Base-by-base conservation (phyloP, 768 basidiomycete genomes). In the Crassisporium funariophilum region DNA sequence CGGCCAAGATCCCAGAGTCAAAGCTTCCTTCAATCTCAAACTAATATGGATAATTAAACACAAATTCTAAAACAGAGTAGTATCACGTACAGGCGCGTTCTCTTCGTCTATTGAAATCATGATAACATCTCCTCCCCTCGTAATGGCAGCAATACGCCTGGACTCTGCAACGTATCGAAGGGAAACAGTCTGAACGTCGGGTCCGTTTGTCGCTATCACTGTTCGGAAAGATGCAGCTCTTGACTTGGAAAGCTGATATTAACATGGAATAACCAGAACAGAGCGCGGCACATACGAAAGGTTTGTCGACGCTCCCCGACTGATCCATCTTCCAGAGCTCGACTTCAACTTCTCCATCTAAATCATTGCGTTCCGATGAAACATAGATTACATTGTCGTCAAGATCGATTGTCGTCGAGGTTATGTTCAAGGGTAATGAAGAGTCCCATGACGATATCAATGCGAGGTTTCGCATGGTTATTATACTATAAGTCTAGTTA, bases 1-100 rank as follows among this genome's bases (percentile, higher is more conserved):
- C 94, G 1, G 86, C 84, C 22, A 81, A 66, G 40, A 99, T 85
- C 0, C 91, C 93, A 9, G 82, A 74, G 45, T 97, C 95, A 5
- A 98, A 81, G 0, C 85, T 84, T 12, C 95, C 95, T 44, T 95
- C 86, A 11, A 92, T 78, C 54, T 95, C 91, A 35, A 80, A 68
- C 87, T 90, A 49, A 11, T n/a, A 54, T 44, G n/a, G 25, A 1
- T 21, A 35, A 37, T 51, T 41, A 36, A 41, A 50, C 41, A 27
- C 45, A 61, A 52, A 63, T 61, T 47, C 39, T 41, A 23, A 33
- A 15, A 17, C 29, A 5, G n/a, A 19, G 21, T 36, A 45, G 17
- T 46, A 15, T 10, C 19, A 67, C 75, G 52, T 55, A 85, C 81
- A 45, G 66, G 49, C 31, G 75, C 59, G 31, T 66, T 55, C 25